Percentiles rank a stretch among this genome's conserved stretches.
Evolutionary conservation across 768 basidiomycete species (phyloP).

Genomic region (Cyclocybe cylindracea): DNA sequence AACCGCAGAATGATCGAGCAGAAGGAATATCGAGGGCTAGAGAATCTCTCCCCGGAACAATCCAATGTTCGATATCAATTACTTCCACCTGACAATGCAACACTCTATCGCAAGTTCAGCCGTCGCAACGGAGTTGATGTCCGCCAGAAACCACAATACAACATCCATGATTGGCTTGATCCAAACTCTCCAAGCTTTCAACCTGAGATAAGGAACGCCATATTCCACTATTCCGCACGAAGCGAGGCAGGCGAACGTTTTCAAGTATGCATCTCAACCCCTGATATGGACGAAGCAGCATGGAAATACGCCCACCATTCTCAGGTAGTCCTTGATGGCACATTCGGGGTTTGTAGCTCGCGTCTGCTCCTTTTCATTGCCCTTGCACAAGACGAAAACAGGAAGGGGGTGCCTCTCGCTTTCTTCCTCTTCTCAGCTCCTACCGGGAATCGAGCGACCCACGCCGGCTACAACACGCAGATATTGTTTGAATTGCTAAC

Average conservation of each 20-base stretch:
- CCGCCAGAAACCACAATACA: neutral
- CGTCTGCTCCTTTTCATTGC: conserved; percentile 32
- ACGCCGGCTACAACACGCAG: conserved; percentile 17
- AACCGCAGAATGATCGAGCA: neutral
- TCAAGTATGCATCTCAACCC: conserved; percentile 31
- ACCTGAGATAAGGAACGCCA: no score
- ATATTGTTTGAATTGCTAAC: conserved; percentile 9
- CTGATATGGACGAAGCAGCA: conserved; percentile 21
- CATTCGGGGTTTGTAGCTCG: conserved; percentile 20
- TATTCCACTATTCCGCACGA: conserved; percentile 15
- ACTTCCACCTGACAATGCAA: neutral
- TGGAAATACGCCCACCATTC: conserved; percentile 19
- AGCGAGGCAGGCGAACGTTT: conserved; percentile 21
- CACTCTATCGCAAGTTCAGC: neutral
- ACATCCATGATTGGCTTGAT: conserved; percentile 8
- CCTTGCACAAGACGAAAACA: conserved; percentile 26
- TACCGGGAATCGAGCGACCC: conserved; percentile 10
- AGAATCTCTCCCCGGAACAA: neutral
- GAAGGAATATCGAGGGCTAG: neutral
- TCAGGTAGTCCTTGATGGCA: conserved; percentile 22
- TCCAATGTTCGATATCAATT: neutral
- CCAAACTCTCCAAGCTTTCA: no score
- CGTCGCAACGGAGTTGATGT: neutral
- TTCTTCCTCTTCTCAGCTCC: conserved; percentile 26
- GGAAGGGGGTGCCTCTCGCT: conserved; percentile 29